Evolutionary conservation across 768 basidiomycete species (phyloP).

Genomic region (Tricholoma sp.): DNA sequence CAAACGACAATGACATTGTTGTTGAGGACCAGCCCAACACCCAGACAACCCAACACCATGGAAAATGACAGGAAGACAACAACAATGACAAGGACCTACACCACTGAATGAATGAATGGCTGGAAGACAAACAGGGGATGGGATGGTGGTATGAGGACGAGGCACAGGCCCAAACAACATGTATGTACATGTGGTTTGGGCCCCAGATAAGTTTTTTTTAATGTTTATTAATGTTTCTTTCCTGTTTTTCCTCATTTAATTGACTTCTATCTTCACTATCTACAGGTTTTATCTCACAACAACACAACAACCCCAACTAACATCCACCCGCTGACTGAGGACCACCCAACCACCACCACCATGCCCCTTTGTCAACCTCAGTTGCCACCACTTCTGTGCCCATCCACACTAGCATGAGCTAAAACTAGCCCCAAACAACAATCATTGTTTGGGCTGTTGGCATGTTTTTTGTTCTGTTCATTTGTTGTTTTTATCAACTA

Average conservation of each 20-base stretch:
- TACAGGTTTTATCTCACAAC: neutral
- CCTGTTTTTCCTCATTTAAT: neutral
- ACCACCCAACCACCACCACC: neutral
- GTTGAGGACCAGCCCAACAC: too few species aligned
- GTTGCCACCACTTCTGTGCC: neutral
- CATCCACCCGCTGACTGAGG: neutral
- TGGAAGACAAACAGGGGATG: too few species aligned
- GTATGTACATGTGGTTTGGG: too few species aligned
- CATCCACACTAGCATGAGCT: neutral
- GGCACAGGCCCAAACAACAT: neutral
- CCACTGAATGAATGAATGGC: neutral
- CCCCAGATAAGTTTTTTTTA: too few species aligned
- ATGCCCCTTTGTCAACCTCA: neutral
- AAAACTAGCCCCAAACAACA: neutral
- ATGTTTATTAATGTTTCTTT: neutral
- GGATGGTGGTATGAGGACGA: neutral
- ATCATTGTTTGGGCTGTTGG: too few species aligned
- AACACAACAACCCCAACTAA: neutral
- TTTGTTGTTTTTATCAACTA: neutral
- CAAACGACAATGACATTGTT: too few species aligned
- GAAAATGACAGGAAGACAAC: too few species aligned
- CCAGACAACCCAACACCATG: neutral
- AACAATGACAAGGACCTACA: too few species aligned
- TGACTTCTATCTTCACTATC: neutral
- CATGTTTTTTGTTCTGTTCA: neutral